Evolutionary conservation across 2,329 filamentous ascomycete genomes (phyloP).

Genomic region (Ophiostoma himal-ulmi): DNA sequence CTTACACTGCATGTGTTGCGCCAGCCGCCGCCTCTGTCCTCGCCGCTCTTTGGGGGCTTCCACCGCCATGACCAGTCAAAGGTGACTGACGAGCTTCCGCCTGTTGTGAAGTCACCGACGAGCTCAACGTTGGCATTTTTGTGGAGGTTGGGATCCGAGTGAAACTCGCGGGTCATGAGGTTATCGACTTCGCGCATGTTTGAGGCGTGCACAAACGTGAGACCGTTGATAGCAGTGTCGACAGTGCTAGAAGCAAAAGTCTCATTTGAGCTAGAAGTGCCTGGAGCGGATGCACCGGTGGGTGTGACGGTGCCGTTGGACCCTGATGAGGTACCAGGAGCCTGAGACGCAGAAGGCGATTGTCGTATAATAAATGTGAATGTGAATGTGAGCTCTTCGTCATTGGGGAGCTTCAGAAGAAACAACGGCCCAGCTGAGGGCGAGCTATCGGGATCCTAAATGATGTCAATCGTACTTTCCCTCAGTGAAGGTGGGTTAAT

Average conservation of each 20-base stretch:
- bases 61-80: constrained; percentile 98
- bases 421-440: constrained; percentile 58
- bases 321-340: neutral
- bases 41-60: constrained; percentile 75
- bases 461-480: neutral
- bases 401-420: constrained; percentile 78
- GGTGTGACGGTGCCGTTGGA: neutral
- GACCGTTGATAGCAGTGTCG: constrained; percentile 76
- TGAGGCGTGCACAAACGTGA: constrained; percentile 89
- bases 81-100: constrained; percentile 73
- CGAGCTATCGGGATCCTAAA: constrained; percentile 68
- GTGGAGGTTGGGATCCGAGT: constrained; percentile 93
- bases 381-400: constrained; percentile 87
- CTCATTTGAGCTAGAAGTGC: constrained; percentile 21
- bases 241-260: constrained; percentile 34
- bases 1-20: constrained; percentile 85
- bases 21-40: constrained; percentile 88
- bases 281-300: constrained; percentile 13
- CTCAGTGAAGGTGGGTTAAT: neutral
- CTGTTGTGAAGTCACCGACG: constrained; percentile 85
- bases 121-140: constrained; percentile 94
- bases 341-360: constrained; percentile 30
- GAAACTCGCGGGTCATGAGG: constrained; percentile 88
- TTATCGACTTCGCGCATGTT: constrained; percentile 85
- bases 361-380: constrained; percentile 81